Base-by-base conservation (phyloP, 164 flowering plant species). In the Aristolochia californica region DNA sequence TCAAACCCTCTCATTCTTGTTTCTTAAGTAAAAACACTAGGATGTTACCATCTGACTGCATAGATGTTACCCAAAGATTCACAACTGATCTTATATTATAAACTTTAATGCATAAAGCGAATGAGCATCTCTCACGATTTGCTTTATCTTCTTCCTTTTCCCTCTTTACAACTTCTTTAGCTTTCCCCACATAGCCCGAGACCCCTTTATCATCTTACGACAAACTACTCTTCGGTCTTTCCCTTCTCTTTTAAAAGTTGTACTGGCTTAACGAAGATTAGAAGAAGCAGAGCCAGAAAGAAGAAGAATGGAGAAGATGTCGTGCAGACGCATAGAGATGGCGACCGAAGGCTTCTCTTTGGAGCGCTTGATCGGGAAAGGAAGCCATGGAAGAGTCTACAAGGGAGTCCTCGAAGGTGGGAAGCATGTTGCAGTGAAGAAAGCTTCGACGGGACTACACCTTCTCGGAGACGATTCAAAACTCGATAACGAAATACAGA, bases 331-430 rank as follows among this genome's bases (percentile, higher is more conserved):
- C 23, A 71, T 87, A n/a, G 70, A 69, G 54, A 54, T 43, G 16
- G 87, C 95, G 16, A 87, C 95, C 0, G 53, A 74, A 0, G 63
- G 69, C 59, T 87, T 84, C 76, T 75, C 81, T 7, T 61, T 75
- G 0, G 61, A 82, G 2, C 44, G 57, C 1, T 63, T 84, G 26
- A 62, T 87, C 0, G 95, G 95, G 13, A 84, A 74, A 81, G 95
- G 95, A 52, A 84, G 91, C 83, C 88, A 87, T 68, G 91, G 91
- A 43, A 68, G 70, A 38, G 78, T 87, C 48, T 84, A 82, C 76
- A 71, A 67, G 57, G 95, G 69, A 20, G 16, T 53, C 25, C 81
- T 84, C 43, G 26, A 52, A 23, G 66, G 69, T n/a, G 66, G 75
- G 20, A 50, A 58, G n/a, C 3, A 60, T 2, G 70, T 83, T 1